A percentile compares a stretch with the other conserved stretches of the same genome.
phyloP scores from a whole-genome alignment of 1,284 basidiomycete genomes.

The Paramarasmius palmivorus region DNA sequence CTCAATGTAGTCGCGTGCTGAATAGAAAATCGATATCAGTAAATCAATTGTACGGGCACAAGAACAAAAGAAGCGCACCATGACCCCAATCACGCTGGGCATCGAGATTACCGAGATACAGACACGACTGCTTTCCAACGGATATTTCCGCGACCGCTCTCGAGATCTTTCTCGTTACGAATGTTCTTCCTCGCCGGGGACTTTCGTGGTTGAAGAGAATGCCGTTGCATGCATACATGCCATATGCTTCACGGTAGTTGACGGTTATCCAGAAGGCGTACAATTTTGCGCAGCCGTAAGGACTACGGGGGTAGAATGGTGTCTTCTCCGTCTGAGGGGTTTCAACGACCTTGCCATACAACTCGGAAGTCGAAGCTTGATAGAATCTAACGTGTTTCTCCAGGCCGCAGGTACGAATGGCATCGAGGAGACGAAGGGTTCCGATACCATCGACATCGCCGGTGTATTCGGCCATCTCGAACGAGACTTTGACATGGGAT shows the following conservation, averaged over 20 bases:
- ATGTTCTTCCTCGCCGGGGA: conserved; percentile 86
- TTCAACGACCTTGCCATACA: conserved; percentile 92
- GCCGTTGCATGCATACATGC: conserved; percentile 90
- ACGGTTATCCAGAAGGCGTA: conserved; percentile 89
- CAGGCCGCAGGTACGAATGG: conserved; percentile 88
- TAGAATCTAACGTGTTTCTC: conserved; percentile 88
- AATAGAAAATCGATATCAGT: background rate
- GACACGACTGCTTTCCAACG: conserved; percentile 80
- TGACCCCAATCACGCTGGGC: conserved; percentile 95
- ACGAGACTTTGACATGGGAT: conserved; percentile 95
- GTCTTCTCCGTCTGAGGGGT: conserved; percentile 90
- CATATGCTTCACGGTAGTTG: conserved; percentile 91
- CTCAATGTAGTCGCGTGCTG: conserved; percentile 86
- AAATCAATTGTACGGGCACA: conserved; percentile 3
- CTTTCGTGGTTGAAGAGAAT: conserved; percentile 95
- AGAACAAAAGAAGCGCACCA: conserved; percentile 45
- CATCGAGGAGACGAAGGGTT: conserved; percentile 88
- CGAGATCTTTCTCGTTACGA: conserved; percentile 91
- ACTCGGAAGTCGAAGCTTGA: conserved; percentile 91
- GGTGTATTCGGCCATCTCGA: conserved; percentile 97
- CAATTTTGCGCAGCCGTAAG: conserved; percentile 90
- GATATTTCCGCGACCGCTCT: conserved; percentile 88
- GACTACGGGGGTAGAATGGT: conserved; percentile 90
- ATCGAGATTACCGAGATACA: conserved; percentile 91
- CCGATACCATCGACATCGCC: conserved; percentile 91